These are phyloP conservation scores for Bryoglossum gracile DNA, from an alignment of 495 filamentous ascomycete genomes.

Conservation along the genomic window DNA sequence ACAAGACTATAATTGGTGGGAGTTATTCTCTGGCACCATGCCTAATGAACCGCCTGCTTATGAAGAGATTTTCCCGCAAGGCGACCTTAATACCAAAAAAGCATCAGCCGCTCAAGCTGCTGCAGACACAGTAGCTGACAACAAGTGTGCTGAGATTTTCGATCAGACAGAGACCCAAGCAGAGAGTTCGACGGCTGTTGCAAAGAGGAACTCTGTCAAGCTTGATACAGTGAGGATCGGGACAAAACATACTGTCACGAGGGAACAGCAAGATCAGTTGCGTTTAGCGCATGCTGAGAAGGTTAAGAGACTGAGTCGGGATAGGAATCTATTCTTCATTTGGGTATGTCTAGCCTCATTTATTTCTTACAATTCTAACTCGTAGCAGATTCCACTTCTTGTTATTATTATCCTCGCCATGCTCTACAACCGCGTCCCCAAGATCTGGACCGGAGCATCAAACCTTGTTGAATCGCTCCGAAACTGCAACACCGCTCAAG, in stretches of 20 bases:
- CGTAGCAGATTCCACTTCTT: conserved; percentile 46
- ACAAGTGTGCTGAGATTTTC: conserved; percentile 54
- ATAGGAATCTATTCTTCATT: conserved; percentile 76
- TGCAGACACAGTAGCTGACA: conserved; percentile 57
- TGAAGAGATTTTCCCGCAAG: conserved; percentile 66
- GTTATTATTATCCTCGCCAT: conserved; percentile 57
- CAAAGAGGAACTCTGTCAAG: conserved; percentile 23
- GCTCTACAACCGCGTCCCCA: conserved; percentile 51
- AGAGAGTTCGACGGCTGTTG: conserved; percentile 19
- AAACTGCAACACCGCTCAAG: conserved; percentile 4
- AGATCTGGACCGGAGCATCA: conserved; percentile 10
- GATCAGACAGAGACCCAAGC: conserved; percentile 37
- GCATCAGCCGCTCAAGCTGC: conserved; percentile 51
- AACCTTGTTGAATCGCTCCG: conserved; percentile 10
- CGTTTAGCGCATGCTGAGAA: conserved; percentile 63
- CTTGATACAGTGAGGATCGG: conserved; percentile 45
- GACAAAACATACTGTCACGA: conserved; percentile 48
- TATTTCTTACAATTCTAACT: conserved; percentile 27
- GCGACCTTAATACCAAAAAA: conserved; percentile 52
- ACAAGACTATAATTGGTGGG: conserved; percentile 60
- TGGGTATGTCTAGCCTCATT: conserved; percentile 54
- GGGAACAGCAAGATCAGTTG: conserved; percentile 67
- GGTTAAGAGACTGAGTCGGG: conserved; percentile 65
- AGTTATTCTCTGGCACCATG: conserved; percentile 41
- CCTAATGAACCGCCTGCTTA: conserved; percentile 63